phyloP scores from a whole-genome alignment of 306 rosid species.

The Erythrophleum fordii region DNA sequence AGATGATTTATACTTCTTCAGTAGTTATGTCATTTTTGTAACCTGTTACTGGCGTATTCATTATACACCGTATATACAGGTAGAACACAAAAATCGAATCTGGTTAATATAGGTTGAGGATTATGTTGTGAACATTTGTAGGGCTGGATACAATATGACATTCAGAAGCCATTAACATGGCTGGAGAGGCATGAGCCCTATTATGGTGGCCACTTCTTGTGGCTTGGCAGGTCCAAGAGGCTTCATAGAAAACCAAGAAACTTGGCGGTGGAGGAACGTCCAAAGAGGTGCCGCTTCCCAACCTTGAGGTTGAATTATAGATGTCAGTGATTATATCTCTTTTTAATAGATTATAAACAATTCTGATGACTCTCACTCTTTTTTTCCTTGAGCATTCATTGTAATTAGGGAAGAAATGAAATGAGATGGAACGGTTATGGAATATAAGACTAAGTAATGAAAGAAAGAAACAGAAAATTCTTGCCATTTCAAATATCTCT shows the following conservation, averaged over 20 bases:
- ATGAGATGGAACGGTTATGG: conserved; percentile 27
- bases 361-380: conserved; percentile 17
- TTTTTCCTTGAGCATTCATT: conserved; percentile 44
- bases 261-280: conserved; percentile 27
- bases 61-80: conserved; percentile 56
- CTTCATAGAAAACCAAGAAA: conserved; percentile 21
- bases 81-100: conserved; percentile 63
- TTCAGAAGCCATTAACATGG: conserved; percentile 36
- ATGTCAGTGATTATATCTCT: conserved; percentile 21
- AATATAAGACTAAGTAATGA: conserved; percentile 8
- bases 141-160: conserved; percentile 37
- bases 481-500: background rate
- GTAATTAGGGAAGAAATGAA: conserved; percentile 45
- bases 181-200: conserved; percentile 25
- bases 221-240: conserved; percentile 28
- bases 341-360: conserved; percentile 38
- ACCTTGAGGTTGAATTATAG: conserved; percentile 26
- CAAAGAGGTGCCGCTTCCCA: conserved; percentile 37
- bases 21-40: conserved; percentile 53
- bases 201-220: background rate
- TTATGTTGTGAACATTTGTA: conserved; percentile 28
- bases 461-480: conserved; percentile 18
- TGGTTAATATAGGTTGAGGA: conserved; percentile 48
- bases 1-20: conserved; percentile 44
- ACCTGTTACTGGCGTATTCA: conserved; percentile 47